Evolutionary conservation across 1,284 basidiomycete species (phyloP).

Genomic region (Singerocomus rubriflavus): DNA sequence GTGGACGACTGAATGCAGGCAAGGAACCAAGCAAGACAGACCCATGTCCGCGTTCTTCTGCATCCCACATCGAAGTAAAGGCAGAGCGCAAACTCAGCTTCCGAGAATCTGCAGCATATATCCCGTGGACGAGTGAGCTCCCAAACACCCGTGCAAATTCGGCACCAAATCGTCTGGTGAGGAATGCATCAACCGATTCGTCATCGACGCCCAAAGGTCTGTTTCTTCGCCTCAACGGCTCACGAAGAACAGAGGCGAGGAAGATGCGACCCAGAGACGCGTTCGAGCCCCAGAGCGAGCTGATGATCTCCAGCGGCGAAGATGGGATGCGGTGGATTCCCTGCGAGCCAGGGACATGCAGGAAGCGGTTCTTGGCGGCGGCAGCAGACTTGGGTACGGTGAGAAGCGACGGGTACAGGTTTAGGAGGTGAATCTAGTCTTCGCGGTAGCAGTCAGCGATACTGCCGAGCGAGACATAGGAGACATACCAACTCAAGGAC

Average conservation of each 20-base stretch:
- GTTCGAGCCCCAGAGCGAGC: slow-evolving; percentile 36
- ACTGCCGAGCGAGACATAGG: neutral
- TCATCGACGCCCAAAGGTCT: slow-evolving; percentile 47
- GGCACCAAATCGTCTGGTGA: slow-evolving; percentile 74
- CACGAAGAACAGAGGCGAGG: slow-evolving; percentile 53
- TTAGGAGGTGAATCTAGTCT: slow-evolving; percentile 71
- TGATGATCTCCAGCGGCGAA: slow-evolving; percentile 47
- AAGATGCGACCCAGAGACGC: slow-evolving; percentile 53
- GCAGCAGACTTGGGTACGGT: slow-evolving; percentile 62
- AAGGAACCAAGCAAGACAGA: slow-evolving; percentile 69
- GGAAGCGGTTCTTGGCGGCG: slow-evolving; percentile 72
- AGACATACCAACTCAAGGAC: slow-evolving; percentile 77
- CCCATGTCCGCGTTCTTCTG: slow-evolving; percentile 64
- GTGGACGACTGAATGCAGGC: slow-evolving; percentile 21
- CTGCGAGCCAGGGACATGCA: slow-evolving; percentile 56
- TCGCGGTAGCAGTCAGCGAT: slow-evolving; percentile 21
- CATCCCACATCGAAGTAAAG: slow-evolving; percentile 71
- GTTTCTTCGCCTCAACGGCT: slow-evolving; percentile 51
- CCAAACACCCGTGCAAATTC: slow-evolving; percentile 73
- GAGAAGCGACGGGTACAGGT: slow-evolving; percentile 56
- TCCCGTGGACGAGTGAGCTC: slow-evolving; percentile 87
- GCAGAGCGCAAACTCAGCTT: slow-evolving; percentile 73
- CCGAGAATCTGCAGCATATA: slow-evolving; percentile 86
- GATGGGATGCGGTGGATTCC: slow-evolving; percentile 44
- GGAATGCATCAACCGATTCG: slow-evolving; percentile 81